Evolutionary conservation across 768 basidiomycete genomes (phyloP).

Genomic region (Botryobasidium botryosum): DNA sequence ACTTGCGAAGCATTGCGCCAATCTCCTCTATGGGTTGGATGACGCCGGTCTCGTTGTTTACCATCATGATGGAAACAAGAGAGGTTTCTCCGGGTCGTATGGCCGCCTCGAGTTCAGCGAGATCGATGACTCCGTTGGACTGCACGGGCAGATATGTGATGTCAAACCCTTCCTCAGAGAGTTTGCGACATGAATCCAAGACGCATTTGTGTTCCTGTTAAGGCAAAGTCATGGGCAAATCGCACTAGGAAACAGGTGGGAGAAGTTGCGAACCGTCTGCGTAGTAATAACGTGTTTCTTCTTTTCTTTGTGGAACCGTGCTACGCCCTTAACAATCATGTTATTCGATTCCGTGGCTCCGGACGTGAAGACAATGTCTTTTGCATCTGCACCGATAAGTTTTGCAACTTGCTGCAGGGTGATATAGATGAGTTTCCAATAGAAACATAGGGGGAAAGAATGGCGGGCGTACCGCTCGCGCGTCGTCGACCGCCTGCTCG

Average conservation of each 20-base stretch:
- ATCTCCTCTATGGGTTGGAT: constrained; percentile 96
- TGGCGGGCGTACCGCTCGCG: constrained; percentile 26
- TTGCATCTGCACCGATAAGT: constrained; percentile 83
- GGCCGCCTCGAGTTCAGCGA: constrained; percentile 65
- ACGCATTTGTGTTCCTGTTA: constrained; percentile 98
- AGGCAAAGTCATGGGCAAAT: not conserved
- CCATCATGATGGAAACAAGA: constrained; percentile 93
- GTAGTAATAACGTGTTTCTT: constrained; percentile 88
- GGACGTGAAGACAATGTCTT: constrained; percentile 94
- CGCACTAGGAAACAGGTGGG: not conserved
- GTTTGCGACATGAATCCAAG: constrained; percentile 88
- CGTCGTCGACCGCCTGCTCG: constrained; percentile 83
- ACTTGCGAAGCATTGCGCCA: constrained; percentile 66
- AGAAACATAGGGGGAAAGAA: not conserved
- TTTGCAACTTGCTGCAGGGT: constrained; percentile 61
- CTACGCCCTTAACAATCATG: constrained; percentile 93
- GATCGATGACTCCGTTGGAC: constrained; percentile 61
- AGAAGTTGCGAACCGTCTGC: constrained; percentile 67
- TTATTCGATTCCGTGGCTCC: constrained; percentile 98
- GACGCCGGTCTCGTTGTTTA: constrained; percentile 98
- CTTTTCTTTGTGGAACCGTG: constrained; percentile 86
- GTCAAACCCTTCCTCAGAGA: constrained; percentile 93
- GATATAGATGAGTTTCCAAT: not conserved
- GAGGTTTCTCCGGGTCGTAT: constrained; percentile 80
- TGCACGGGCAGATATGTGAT: constrained; percentile 95